Percentiles rank a stretch among this genome's conserved stretches.
Conservation (phyloP, 2,329 filamentous ascomycete species). For the Arachnomyces sp. region DNA sequence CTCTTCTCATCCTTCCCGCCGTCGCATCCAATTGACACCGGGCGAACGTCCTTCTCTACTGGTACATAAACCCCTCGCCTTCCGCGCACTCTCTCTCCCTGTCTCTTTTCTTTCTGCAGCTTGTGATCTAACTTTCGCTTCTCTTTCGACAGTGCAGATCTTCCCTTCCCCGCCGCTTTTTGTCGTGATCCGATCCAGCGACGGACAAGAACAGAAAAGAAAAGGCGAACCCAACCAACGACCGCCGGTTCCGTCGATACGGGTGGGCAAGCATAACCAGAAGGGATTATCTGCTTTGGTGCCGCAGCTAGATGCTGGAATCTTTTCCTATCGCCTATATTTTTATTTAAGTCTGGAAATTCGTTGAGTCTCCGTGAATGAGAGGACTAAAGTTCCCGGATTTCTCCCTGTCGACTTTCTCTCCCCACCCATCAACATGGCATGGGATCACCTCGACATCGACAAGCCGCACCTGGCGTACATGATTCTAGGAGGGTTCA, state of each 20-base stretch:
- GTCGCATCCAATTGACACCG: conserved; percentile 6
- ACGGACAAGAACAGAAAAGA: too few relatives aligned
- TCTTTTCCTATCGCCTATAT: too few relatives aligned
- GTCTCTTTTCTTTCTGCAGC: not conserved
- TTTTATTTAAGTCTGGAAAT: too few relatives aligned
- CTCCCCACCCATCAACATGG: conserved; percentile 29
- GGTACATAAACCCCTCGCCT: too few relatives aligned
- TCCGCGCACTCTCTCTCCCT: not conserved
- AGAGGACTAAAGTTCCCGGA: too few relatives aligned
- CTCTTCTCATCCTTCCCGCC: conserved; percentile 6
- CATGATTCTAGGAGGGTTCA: conserved; percentile 96
- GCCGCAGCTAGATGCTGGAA: too few relatives aligned
- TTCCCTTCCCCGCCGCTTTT: not conserved
- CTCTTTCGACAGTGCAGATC: not conserved
- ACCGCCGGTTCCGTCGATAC: too few relatives aligned
- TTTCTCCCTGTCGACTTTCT: too few relatives aligned
- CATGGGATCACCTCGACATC: conserved; percentile 52
- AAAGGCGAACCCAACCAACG: too few relatives aligned
- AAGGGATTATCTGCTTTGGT: too few relatives aligned
- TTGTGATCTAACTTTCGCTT: not conserved
- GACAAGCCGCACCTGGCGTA: conserved; percentile 97
- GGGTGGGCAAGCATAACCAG: too few relatives aligned
- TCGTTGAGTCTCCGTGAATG: too few relatives aligned
- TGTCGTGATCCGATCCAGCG: not conserved
- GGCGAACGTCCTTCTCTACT: not conserved